Conservation (phyloP, 179 eudicot genomes). For the Vitellaria paradoxa region DNA sequence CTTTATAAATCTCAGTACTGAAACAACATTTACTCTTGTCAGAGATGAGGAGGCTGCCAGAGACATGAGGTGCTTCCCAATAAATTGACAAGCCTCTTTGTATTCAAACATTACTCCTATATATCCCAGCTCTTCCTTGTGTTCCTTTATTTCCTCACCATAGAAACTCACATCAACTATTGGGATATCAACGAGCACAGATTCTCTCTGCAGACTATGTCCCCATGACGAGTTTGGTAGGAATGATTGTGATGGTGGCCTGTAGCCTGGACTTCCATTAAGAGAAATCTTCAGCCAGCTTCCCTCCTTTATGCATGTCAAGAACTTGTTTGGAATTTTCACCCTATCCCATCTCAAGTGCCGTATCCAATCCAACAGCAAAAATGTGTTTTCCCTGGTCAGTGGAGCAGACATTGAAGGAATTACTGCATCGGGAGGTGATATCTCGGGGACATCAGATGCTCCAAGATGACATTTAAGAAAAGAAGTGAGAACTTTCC, state of each 20-base stretch:
- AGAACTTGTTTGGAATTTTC: slow-evolving; percentile 33
- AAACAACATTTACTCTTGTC: slow-evolving; percentile 39
- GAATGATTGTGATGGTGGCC: slow-evolving; percentile 59
- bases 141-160: slow-evolving; percentile 27
- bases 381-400: slow-evolving; percentile 41
- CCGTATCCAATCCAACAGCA: slow-evolving; percentile 58
- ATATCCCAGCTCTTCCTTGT: slow-evolving; percentile 38
- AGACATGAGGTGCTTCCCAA: slow-evolving; percentile 47
- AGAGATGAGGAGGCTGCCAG: slow-evolving; percentile 33
- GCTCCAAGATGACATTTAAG: slow-evolving; percentile 34
- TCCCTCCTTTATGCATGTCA: slow-evolving; percentile 42
- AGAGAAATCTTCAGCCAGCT: slow-evolving; percentile 59
- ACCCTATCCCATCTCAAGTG: slow-evolving; percentile 22
- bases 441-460: slow-evolving; percentile 52
- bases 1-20: slow-evolving; percentile 42
- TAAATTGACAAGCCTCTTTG: slow-evolving; percentile 42
- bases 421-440: slow-evolving; percentile 52
- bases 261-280: slow-evolving; percentile 35
- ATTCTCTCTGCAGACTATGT: slow-evolving; percentile 46
- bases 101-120: slow-evolving; percentile 51
- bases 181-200: slow-evolving; percentile 55
- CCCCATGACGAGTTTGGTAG: slow-evolving; percentile 42
- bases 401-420: slow-evolving; percentile 45
- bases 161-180: slow-evolving; percentile 43
- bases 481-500: slow-evolving; percentile 34